A percentile compares a stretch with the other conserved stretches of the same genome.
Evolutionary conservation across 805 yeast genomes (phyloP).

Genomic region (Sporopachydermia quercuum): DNA sequence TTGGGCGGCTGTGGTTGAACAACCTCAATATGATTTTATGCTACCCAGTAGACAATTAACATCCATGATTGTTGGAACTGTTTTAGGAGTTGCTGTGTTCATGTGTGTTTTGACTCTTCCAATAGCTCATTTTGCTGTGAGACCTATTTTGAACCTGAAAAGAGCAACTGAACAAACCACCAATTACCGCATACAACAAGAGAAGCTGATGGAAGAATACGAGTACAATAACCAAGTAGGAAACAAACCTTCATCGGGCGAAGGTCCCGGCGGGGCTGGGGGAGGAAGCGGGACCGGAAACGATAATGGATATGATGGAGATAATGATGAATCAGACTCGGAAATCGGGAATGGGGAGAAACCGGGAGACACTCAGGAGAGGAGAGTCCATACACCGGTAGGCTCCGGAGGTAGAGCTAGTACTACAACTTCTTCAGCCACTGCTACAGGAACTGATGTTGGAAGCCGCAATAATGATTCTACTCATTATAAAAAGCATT

Average conservation of each 20-base stretch:
- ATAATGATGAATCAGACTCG: slow-evolving; percentile 1
- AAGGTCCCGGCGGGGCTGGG: slow-evolving; percentile 5
- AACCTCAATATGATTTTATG: slow-evolving; percentile 39
- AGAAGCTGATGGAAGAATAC: slow-evolving; percentile 9
- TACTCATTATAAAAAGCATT: no score
- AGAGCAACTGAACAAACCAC: slow-evolving; percentile 69
- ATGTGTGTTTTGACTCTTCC: slow-evolving; percentile 70
- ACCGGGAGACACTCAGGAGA: slow-evolving; percentile 4
- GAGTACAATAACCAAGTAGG: slow-evolving; percentile 4
- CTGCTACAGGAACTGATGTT: no score
- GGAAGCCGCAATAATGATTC: background rate
- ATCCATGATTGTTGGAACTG: slow-evolving; percentile 62
- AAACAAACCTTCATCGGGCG: slow-evolving; percentile 4
- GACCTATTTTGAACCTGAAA: slow-evolving; percentile 68
- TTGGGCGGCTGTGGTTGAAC: slow-evolving; percentile 72
- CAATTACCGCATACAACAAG: slow-evolving; percentile 5
- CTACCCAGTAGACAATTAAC: slow-evolving; percentile 48
- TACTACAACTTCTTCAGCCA: background rate
- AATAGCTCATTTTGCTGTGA: slow-evolving; percentile 67
- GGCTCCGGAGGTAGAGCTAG: background rate
- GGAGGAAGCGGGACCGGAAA: slow-evolving; percentile 5
- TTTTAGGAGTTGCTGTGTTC: slow-evolving; percentile 61
- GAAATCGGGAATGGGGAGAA: background rate
- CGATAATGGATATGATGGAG: slow-evolving; percentile 5
- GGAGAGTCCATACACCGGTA: no score